phyloP scores from a whole-genome alignment of 2,329 filamentous ascomycete species.

The Fusarium denticulatum region DNA sequence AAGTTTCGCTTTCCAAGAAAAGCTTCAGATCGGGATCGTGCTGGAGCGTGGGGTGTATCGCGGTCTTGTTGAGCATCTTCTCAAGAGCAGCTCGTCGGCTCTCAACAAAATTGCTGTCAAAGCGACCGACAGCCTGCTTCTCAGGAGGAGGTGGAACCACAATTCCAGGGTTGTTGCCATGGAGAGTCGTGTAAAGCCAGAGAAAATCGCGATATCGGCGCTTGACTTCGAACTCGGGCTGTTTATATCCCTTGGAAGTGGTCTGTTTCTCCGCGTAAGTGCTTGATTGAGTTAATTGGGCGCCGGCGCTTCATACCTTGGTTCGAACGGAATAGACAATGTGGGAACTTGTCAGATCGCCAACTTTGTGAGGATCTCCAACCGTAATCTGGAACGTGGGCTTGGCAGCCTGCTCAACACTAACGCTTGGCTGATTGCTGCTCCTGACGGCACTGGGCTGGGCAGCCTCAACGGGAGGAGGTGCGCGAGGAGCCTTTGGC shows the following conservation, averaged over 20 bases:
- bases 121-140: slow-evolving; percentile 96
- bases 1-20: slow-evolving; percentile 94
- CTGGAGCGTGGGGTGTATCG: slow-evolving; percentile 87
- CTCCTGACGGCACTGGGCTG: slow-evolving; percentile 61
- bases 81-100: slow-evolving; percentile 89
- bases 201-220: slow-evolving; percentile 95
- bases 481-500: slow-evolving; percentile 66
- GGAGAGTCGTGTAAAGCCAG: slow-evolving; percentile 95
- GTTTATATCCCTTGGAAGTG: slow-evolving; percentile 93
- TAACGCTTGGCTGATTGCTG: slow-evolving; percentile 79
- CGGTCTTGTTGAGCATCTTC: slow-evolving; percentile 97
- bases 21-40: slow-evolving; percentile 95
- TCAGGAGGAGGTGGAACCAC: slow-evolving; percentile 96
- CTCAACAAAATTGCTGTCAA: slow-evolving; percentile 97
- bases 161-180: slow-evolving; percentile 92
- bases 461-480: slow-evolving; percentile 70
- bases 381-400: slow-evolving; percentile 91
- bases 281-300: not conserved
- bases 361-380: slow-evolving; percentile 97
- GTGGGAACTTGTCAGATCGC: slow-evolving; percentile 94
- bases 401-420: slow-evolving; percentile 91
- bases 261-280: slow-evolving; percentile 65
- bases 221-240: slow-evolving; percentile 91
- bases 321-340: slow-evolving; percentile 97
- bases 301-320: slow-evolving; percentile 65